Base-by-base conservation (phyloP, 2,329 filamentous ascomycete species). In the Monilinia aucupariae region DNA sequence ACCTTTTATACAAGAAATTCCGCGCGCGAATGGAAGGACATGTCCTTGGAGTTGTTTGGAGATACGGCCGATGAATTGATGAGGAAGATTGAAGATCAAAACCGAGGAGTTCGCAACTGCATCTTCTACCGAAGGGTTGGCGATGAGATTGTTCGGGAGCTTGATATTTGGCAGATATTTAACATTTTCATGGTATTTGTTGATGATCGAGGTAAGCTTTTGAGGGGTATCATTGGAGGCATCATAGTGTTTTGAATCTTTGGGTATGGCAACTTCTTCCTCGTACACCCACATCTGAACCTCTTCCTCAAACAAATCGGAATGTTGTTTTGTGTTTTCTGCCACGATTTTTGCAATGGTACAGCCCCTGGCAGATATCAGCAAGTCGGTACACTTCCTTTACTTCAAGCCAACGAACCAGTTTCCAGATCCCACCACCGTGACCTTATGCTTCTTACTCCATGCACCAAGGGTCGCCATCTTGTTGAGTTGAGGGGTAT, bases 221-320 rank as follows among this genome's bases (percentile, higher is more conserved):
- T 94, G 90, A 3, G 88, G 85, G 67, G 85, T 82, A 81, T 76
- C 30, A 32, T 78, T 80, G 64, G 81, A 77, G 25, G 82, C 73
- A 71, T 89, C 82, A 80, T 91, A 92, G 78, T 91, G 83, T 69
- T 85, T 85, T 55, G 90, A 93, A 67, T 83, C 81, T 71, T 87
- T 82, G 15, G 89, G 78, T 49, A 96, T 80, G 61, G 84, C 83
- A 67, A 96, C 87, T 30, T 96, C 85, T 77, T 99, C 94, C 78
- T 99, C 94, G 74, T 86, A 97, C 73, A 99, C 96, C 94, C 94
- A 99, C 94, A 99, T 97, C 78, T 96, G 91, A 59, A 99, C 92
- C 66, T 91, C 81, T 75, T 88, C 80, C 73, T 97, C 90, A 74
- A 97, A 99, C 51, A 97, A 74, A 37, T 91, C 83, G 12, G 86